These are phyloP conservation scores for Acanthamoeba royreba DNA, from an alignment of 208 protist genomes.

Conservation along the genomic window DNA sequence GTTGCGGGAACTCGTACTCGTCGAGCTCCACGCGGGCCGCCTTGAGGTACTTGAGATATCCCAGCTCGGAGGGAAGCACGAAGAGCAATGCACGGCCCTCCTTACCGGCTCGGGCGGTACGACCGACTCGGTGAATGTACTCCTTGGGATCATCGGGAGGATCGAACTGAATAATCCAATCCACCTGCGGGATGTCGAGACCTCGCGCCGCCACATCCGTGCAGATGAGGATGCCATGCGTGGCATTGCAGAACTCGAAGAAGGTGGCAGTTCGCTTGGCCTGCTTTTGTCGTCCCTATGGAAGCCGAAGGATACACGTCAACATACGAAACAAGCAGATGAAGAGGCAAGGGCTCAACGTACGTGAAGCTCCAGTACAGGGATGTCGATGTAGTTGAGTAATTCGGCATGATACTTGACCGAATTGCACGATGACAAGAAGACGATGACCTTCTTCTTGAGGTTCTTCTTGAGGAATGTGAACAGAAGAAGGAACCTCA, in stretches of 20 bases:
- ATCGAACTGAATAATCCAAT: slow-evolving; percentile 99
- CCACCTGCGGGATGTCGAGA: slow-evolving; percentile 98
- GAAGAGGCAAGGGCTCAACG: slow-evolving; percentile 38
- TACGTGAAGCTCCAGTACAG: slow-evolving; percentile 97
- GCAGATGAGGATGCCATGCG: slow-evolving; percentile 97
- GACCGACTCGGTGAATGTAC: slow-evolving; percentile 99
- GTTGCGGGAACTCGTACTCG: slow-evolving; percentile 96
- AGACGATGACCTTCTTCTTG: slow-evolving; percentile 98
- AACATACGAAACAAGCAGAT: background rate
- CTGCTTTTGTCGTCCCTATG: slow-evolving; percentile 97
- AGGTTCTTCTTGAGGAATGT: slow-evolving; percentile 98
- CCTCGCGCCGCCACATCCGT: slow-evolving; percentile 99
- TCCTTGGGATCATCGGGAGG: slow-evolving; percentile 99
- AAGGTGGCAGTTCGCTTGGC: slow-evolving; percentile 98
- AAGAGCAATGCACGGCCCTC: slow-evolving; percentile 92
- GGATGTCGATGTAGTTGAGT: slow-evolving; percentile 99
- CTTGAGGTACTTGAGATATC: slow-evolving; percentile 97
- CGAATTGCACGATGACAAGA: slow-evolving; percentile 96
- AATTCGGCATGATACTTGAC: slow-evolving; percentile 99
- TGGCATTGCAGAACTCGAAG: slow-evolving; percentile 98
- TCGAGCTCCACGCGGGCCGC: slow-evolving; percentile 93
- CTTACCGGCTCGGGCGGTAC: slow-evolving; percentile 94
- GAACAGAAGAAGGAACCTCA: slow-evolving; percentile 97
- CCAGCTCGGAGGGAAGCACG: slow-evolving; percentile 96
- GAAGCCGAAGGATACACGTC: background rate